Conservation (phyloP, 129 eudicot species). For the Lactuca sativa region DNA sequence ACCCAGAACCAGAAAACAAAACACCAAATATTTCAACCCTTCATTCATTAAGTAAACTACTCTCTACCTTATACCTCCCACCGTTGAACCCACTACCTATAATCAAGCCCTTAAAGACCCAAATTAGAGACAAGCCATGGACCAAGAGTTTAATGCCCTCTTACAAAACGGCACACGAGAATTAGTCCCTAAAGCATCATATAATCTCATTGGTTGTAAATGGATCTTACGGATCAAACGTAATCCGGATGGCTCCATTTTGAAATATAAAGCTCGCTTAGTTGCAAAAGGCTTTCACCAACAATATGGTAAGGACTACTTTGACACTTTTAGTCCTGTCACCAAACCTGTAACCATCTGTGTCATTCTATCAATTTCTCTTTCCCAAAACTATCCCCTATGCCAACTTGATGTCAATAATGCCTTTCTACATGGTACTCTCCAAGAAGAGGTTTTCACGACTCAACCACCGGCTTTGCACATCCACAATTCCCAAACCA, state of each 20-base stretch:
- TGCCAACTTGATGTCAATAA: no score
- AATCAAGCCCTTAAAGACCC: not conserved
- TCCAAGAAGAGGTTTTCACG: not conserved
- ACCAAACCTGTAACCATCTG: no score
- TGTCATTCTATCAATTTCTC: no score
- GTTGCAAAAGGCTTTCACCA: no score
- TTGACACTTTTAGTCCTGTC: no score
- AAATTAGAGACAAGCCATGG: slow-evolving; percentile 2
- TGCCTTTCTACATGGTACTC: not conserved
- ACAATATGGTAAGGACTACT: no score
- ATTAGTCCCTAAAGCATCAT: not conserved
- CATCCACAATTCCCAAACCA: not conserved
- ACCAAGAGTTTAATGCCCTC: slow-evolving; percentile 16
- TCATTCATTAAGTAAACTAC: not conserved
- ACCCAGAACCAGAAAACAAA: not conserved
- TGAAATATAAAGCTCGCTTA: no score
- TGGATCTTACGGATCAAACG: slow-evolving; percentile 1
- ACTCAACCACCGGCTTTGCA: not conserved
- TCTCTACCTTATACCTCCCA: not conserved
- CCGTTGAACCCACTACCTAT: not conserved
- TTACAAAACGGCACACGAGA: not conserved
- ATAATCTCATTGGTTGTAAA: not conserved
- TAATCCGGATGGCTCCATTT: not conserved
- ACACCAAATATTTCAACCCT: not conserved
- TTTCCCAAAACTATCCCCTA: no score